Evolutionary conservation across 352 stramenopile genomes (phyloP), one percentile per base, ranked within the genome.

Genomic region (Phytophthora fragariae): DNA sequence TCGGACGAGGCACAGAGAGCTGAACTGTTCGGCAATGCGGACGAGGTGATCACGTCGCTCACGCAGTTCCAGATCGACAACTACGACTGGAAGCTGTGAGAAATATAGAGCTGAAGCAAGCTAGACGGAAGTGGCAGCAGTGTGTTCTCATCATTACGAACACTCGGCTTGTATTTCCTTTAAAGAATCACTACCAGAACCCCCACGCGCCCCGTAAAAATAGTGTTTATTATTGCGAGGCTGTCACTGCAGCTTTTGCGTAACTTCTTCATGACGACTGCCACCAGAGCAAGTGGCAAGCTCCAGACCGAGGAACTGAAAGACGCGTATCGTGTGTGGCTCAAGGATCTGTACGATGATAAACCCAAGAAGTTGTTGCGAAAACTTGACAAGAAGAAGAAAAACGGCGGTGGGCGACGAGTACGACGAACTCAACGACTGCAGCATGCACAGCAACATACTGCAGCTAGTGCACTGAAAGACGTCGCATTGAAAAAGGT

Each of bases 41-140:
- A 91, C 62, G 83, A 90, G 62, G 78, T 92, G 44, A 70, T 95
- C 62, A 78, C 82, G 54, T 89, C 82, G 10, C 77, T 95, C 15
- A 73, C 72, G 27, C 76, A 87, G 44, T 94, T 93, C 59, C 72
- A 91, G 39, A 73, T 82, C 5, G 73, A 82, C 67, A 79, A 86
- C 52, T 88, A 90, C 49, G 81, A 83, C 56, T 90, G 80, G 75
- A 66, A 81, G 65, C 54, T 84, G 57, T 82, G 70, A 70, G 11
- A 17, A 8, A 35, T 64, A 55, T 33, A 15, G 11, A 17, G 37
- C 37, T 24, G 27, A 44, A 47, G 9, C 14, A 29, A 53, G 56
- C 57, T 62, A 57, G 57, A 57, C 35, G 21, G 19, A 35, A n/a
- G 35, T 58, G 35, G 24, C 35, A 47, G 56, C 46, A n/a, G 27